Base-by-base conservation (phyloP, 306 rosid genomes). In the Nissolia schottii region DNA sequence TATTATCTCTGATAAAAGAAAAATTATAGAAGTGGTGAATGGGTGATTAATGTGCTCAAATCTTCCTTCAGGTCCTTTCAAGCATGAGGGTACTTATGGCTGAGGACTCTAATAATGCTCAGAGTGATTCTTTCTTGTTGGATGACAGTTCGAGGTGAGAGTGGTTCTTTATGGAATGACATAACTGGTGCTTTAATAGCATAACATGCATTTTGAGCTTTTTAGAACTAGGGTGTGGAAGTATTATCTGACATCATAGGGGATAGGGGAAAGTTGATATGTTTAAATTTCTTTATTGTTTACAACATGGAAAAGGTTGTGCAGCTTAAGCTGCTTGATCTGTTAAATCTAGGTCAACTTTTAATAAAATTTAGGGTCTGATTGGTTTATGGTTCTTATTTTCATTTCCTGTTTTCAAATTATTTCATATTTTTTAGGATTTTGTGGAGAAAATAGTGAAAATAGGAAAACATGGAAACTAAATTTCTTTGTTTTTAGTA, bases 11-110 rank as follows among this genome's bases (percentile, higher is more conserved):
- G 2, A 41, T 67, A 57, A 58, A 50, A 12, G 46, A 67, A 68
- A 51, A 41, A 5, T 74, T 37, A 14, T 48, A 45, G 38, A 7
- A 5, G 56, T 45, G 72, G 18, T 24, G 45, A 71, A 62, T 73
- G 50, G 71, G 45, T 60, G 79, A n/a, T 65, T 67, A 43, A 62
- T 76, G 18, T 24, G 27, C 62, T 75, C 68, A 37, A 40, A 60
- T 78, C 76, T 77, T 65, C 60, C 60, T 65, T 45, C 90, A 95
- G 99, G 99, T 95, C 75, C 89, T 95, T 81, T 83, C 93, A 38
- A 89, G 92, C 80, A 95, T 95, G 99, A 95, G 85, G 78, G 90
- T 95, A 65, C 99, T 95, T 64, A 95, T 95, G 99, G 84, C 97
- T 0, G 99, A 95, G 90, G 99, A 95, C 85, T 89, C 96, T 45